Conservation (phyloP, 1,139 yeast species). For the Schizosaccharomyces versatilis region DNA sequence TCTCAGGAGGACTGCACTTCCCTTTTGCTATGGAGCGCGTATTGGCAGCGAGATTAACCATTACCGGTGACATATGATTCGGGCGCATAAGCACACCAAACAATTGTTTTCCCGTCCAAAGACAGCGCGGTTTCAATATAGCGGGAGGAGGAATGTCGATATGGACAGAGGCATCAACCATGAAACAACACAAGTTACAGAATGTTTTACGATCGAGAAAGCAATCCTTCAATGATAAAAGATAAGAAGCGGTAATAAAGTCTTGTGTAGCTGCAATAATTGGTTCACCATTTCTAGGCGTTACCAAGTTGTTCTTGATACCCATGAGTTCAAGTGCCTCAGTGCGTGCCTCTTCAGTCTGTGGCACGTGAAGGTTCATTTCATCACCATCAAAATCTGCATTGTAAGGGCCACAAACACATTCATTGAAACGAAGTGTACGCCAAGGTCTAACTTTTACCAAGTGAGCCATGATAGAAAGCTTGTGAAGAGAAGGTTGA, state of each 20-base stretch:
- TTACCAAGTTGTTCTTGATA: slow-evolving; percentile 75
- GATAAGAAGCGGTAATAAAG: slow-evolving; percentile 87
- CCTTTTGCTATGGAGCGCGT: slow-evolving; percentile 63
- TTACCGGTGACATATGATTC: slow-evolving; percentile 48
- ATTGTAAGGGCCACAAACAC: slow-evolving; percentile 97
- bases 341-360: slow-evolving; percentile 95
- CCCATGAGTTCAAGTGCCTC: slow-evolving; percentile 97
- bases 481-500: slow-evolving; percentile 90
- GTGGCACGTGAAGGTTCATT: slow-evolving; percentile 97
- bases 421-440: slow-evolving; percentile 87
- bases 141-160: slow-evolving; percentile 93
- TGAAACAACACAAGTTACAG: slow-evolving; percentile 69
- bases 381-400: slow-evolving; percentile 99
- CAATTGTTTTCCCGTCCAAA: slow-evolving; percentile 97
- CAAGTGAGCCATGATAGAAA: slow-evolving; percentile 82
- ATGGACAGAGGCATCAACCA: slow-evolving; percentile 77
- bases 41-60: slow-evolving; percentile 82
- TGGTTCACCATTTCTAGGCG: slow-evolving; percentile 97
- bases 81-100: slow-evolving; percentile 76
- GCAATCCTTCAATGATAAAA: slow-evolving; percentile 80
- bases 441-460: slow-evolving; percentile 97
- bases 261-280: slow-evolving; percentile 99
- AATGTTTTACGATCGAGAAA: slow-evolving; percentile 76
- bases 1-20: slow-evolving; percentile 51
- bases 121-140: slow-evolving; percentile 60